Evolutionary conservation across 371 early-diverging fungal genomes (phyloP), one percentile per base, ranked within the genome.

Genomic region (Nosema muscidifuracis): DNA sequence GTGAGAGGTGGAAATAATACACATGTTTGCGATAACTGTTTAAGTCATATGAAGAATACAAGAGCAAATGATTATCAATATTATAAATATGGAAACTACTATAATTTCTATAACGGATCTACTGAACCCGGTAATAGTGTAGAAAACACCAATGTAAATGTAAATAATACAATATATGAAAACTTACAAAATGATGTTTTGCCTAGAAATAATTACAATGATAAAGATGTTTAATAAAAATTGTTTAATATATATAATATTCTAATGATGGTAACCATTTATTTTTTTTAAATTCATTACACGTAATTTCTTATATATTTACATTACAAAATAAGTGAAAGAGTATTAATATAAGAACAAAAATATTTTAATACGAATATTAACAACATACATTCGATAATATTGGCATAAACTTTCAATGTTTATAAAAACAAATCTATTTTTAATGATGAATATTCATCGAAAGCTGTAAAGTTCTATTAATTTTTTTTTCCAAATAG

Each of bases 11-110:
- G 56, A 20, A 28, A 16, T n/a, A 72, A 58, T 65, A 66, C 60
- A 16, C 18, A 61, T 31, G 36, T 71, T 2, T 77, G 77, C 34
- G 33, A 55, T 40, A 36, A 33, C 6, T 77, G 77, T 62, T n/a
- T 60, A 4, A 34, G 7, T 0, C 58, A 73, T 44, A 53, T 63
- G 12, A 71, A 55, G 42, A 62, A 31, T 40, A 60, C 28, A 18
- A 34, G 50, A 42, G 33, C 16, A 18, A 24, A 16, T 13, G 62
- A 43, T 36, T 7, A 31, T 13, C 30, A 15, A 1, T 31, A 58
- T 30, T 44, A 44, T 44, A 9, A 53, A 53, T 53, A 53, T 53
- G 9, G 24, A 24, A 53, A 26, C 9, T 53, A 53, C 24, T 2
- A 16, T 7, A 53, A 53, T 53, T 53, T 24, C 24, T 26, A 53